Conservation (phyloP, 345 rosid genomes). For the Euphorbia pulcherrima region DNA sequence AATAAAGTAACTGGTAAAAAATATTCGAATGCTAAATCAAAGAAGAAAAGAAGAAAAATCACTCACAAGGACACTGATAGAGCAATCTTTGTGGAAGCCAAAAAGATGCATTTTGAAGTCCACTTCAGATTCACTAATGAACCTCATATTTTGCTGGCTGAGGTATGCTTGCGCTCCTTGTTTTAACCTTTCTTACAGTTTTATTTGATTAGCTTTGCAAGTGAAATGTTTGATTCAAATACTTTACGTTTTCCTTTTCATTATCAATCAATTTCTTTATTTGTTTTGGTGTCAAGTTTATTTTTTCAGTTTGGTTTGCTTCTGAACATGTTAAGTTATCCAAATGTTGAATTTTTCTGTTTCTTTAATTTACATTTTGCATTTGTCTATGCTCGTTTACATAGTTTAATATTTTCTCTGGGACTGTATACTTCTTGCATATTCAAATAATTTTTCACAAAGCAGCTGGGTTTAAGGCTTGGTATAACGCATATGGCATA, state of each 20-base stretch:
- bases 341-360: not conserved
- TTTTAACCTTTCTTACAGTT: not conserved
- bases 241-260: not conserved
- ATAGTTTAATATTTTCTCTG: not conserved
- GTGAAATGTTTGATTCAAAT: not conserved
- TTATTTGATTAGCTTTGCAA: not conserved
- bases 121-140: slow-evolving; percentile 63
- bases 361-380: not conserved
- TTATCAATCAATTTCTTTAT: not conserved
- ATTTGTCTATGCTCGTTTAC: not conserved
- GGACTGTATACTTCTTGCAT: not conserved
- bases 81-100: slow-evolving; percentile 37
- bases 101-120: slow-evolving; percentile 55
- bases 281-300: not conserved
- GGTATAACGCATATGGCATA: not conserved
- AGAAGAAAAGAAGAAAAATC: slow-evolving; percentile 31
- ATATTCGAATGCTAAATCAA: slow-evolving; percentile 4
- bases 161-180: slow-evolving; percentile 46
- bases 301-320: not conserved
- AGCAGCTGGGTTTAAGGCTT: no score
- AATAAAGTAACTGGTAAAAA: not conserved
- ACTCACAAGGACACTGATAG: slow-evolving; percentile 38
- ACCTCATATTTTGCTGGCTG: slow-evolving; percentile 79
- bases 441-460: not conserved
- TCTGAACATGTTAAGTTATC: not conserved